Conservation (phyloP, 345 rosid species). For the Salix brachista region DNA sequence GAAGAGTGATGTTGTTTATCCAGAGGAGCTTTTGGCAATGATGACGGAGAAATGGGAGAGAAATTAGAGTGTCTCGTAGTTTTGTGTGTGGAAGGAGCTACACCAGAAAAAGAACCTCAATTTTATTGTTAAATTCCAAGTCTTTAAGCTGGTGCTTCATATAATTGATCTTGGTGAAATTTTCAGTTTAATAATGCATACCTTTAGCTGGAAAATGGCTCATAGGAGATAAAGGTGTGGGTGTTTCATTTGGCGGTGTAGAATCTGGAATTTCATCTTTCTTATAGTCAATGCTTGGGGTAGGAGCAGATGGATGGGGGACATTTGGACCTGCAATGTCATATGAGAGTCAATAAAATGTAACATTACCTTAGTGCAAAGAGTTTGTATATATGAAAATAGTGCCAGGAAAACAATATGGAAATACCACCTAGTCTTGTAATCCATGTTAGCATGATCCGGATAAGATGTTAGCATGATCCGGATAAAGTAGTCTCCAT, state of each 20-base stretch:
- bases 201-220: slow-evolving; percentile 44
- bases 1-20: slow-evolving; percentile 22
- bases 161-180: not conserved
- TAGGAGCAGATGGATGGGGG: slow-evolving; percentile 46
- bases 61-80: slow-evolving; percentile 9
- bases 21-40: slow-evolving; percentile 27
- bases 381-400: not conserved
- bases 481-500: too few species aligned
- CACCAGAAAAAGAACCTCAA: slow-evolving; percentile 32
- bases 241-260: slow-evolving; percentile 42
- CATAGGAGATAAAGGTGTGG: slow-evolving; percentile 39
- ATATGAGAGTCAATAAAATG: slow-evolving; percentile 6
- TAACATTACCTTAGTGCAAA: not conserved
- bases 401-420: not conserved
- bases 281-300: slow-evolving; percentile 34
- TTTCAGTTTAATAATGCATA: slow-evolving; percentile 10
- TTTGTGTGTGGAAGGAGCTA: slow-evolving; percentile 35
- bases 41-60: slow-evolving; percentile 32
- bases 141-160: not conserved
- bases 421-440: not conserved
- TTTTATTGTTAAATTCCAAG: not conserved
- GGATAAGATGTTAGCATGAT: too few species aligned
- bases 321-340: slow-evolving; percentile 38
- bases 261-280: slow-evolving; percentile 47
- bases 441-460: not conserved